Base-by-base conservation (phyloP, 2,329 filamentous ascomycete species). In the Alternaria brassicicola region DNA sequence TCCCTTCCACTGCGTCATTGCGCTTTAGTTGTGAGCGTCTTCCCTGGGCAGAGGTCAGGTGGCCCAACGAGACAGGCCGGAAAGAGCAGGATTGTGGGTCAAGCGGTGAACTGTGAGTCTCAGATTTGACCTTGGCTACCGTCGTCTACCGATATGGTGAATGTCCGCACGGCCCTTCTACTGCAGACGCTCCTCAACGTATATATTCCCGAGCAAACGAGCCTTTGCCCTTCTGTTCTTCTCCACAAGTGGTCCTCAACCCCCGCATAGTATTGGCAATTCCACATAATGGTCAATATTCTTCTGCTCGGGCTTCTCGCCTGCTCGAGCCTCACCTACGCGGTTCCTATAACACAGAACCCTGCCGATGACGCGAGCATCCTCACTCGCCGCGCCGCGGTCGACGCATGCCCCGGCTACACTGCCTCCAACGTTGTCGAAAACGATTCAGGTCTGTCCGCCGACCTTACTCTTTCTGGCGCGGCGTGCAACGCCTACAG, bases 391-490 rank as follows among this genome's bases (percentile, higher is more conserved):
- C 49, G 47, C 17, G 55, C 46, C 3, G 57, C 59, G 76, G 13
- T 84, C 81, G 21, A 85, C 70, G 51, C 85, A 38, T 92, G 90
- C 68, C 88, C 88, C 0, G 89, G 90, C 13, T 93, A 92, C 78
- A 82, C 72, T 26, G 89, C 88, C 2, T 84, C 82, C 17, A 86
- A 89, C 70, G 81, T 91, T 13, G 74, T 80, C 50, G 76, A 81
- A 49, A 84, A 79, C 0, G 70, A 75, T 33, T 80, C 79, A 48
- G 86, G 86, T 8, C 78, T 95, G 52, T 90, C 85, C 1, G 92
- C 91, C 2, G 84, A 89, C 63, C 81, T 96, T 46, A 83, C 78
- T 3, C 83, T 96, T 10, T 89, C 89, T 7, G 91, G 91, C 0
- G 69, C 81, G 9, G 82, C 88, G 6, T 89, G 87, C 74, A 85